Evolutionary conservation across 1,139 yeast species (phyloP).

Genomic region (Hansenula sp.): DNA sequence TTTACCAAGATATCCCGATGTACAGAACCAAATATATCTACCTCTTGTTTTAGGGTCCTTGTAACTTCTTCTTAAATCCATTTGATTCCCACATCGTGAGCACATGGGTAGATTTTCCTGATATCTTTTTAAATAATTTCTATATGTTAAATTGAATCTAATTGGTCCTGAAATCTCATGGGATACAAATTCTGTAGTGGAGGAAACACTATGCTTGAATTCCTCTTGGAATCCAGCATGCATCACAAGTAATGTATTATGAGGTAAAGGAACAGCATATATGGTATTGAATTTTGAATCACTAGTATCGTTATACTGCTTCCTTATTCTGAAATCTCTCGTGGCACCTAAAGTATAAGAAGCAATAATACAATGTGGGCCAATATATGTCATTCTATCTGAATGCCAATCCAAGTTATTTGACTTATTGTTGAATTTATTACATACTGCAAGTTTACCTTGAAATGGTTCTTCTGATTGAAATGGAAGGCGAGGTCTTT

Average conservation of each 20-base stretch:
- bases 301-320: conserved; percentile 27
- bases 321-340: conserved; percentile 55
- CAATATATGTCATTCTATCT: conserved; percentile 63
- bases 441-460: conserved; percentile 50
- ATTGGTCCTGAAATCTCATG: conserved; percentile 46
- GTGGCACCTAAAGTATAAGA: conserved; percentile 65
- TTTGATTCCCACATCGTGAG: conserved; percentile 36
- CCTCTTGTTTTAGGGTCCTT: conserved; percentile 41
- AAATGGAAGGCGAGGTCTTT: conserved; percentile 25
- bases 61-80: conserved; percentile 45
- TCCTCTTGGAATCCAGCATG: conserved; percentile 75
- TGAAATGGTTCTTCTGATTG: conserved; percentile 41
- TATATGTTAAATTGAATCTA: conserved; percentile 60
- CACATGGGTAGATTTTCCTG: conserved; percentile 44
- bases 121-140: conserved; percentile 42
- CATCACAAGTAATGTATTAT: conserved; percentile 65
- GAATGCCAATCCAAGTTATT: conserved; percentile 69
- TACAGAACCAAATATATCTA: conserved; percentile 50
- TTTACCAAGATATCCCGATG: conserved; percentile 27
- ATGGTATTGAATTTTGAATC: conserved; percentile 25
- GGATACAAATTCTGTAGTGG: conserved; percentile 30
- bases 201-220: conserved; percentile 52
- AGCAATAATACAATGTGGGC: conserved; percentile 64
- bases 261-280: conserved; percentile 54
- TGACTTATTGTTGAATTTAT: conserved; percentile 44